These are phyloP conservation scores for Aspergillus arachidicola DNA, from an alignment of 2,329 filamentous ascomycete species.

Conservation along the genomic window DNA sequence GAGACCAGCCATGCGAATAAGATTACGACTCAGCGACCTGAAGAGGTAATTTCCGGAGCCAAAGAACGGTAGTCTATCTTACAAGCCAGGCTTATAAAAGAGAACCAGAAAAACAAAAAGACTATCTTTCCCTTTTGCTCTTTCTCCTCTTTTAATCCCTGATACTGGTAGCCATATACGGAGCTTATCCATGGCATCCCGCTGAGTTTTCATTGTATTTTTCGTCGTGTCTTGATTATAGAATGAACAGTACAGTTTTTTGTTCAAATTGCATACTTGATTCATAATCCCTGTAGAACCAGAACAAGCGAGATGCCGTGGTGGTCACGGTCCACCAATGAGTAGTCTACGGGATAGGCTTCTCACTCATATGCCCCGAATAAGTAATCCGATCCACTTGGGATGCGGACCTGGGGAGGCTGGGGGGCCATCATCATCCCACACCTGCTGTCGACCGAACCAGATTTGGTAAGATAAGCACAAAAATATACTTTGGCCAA, in stretches of 20 bases:
- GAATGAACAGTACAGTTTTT: not conserved
- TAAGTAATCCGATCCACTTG: slow-evolving; percentile 1
- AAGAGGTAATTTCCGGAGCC: slow-evolving; percentile 5
- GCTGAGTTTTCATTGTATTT: not conserved
- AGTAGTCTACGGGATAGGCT: not conserved
- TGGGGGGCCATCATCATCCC: not conserved
- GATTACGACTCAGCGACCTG: slow-evolving; percentile 22
- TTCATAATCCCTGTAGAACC: not conserved
- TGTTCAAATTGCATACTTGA: not conserved
- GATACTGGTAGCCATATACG: not conserved
- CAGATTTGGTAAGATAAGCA: not conserved
- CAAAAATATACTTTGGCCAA: not conserved
- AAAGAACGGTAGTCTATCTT: not conserved
- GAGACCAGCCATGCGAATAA: slow-evolving; percentile 31
- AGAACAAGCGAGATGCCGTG: not conserved
- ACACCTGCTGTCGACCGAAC: not conserved
- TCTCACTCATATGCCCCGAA: not conserved
- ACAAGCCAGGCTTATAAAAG: slow-evolving; percentile 8
- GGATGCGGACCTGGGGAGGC: not conserved
- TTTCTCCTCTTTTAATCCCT: not conserved
- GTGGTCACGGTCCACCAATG: not conserved
- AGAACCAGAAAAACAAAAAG: not conserved
- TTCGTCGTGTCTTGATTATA: not conserved
- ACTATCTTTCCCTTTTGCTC: not conserved
- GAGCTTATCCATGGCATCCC: not conserved